Evolutionary conservation across 345 rosid genomes (phyloP).

Genomic region (Sonneratia alba): DNA sequence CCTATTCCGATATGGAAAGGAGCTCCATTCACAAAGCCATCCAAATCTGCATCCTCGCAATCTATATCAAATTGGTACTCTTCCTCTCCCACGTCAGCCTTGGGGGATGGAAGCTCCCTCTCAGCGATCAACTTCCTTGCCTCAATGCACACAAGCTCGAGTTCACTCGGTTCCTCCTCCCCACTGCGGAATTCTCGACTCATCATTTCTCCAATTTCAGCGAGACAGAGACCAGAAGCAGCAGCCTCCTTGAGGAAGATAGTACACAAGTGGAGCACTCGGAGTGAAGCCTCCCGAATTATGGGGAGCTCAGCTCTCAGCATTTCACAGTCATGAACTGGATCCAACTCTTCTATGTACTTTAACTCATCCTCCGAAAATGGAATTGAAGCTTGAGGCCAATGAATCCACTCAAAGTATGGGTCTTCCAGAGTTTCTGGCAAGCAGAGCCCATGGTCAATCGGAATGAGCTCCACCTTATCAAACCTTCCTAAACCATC

Average conservation of each 20-base stretch:
- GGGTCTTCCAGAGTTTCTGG: conserved; percentile 97
- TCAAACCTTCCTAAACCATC: conserved; percentile 66
- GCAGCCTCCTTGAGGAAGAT: conserved; percentile 88
- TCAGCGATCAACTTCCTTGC: conserved; percentile 62
- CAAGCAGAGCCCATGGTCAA: conserved; percentile 93
- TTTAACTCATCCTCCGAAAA: conserved; percentile 91
- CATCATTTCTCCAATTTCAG: conserved; percentile 99
- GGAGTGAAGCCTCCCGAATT: conserved; percentile 87
- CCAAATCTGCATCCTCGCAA: conserved; percentile 47
- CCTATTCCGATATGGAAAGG: conserved; percentile 33
- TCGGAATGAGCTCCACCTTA: conserved; percentile 82
- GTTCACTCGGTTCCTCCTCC: conserved; percentile 95
- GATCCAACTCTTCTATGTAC: conserved; percentile 60
- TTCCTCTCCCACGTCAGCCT: conserved; percentile 43
- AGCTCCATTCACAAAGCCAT: conserved; percentile 33
- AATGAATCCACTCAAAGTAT: conserved; percentile 98
- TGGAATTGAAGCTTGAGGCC: conserved; percentile 98
- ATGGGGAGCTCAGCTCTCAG: conserved; percentile 76
- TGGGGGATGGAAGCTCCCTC: conserved; percentile 52
- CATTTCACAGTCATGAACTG: conserved; percentile 58
- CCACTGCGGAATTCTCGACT: conserved; percentile 76
- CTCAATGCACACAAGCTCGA: conserved; percentile 81
- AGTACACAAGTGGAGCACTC: conserved; percentile 72
- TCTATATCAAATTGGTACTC: conserved; percentile 76
- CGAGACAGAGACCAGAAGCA: conserved; percentile 62